Evolutionary conservation across 805 yeast species (phyloP), one percentile per base, ranked within the genome.

Genomic region (Schwanniomyces occidentalis): DNA sequence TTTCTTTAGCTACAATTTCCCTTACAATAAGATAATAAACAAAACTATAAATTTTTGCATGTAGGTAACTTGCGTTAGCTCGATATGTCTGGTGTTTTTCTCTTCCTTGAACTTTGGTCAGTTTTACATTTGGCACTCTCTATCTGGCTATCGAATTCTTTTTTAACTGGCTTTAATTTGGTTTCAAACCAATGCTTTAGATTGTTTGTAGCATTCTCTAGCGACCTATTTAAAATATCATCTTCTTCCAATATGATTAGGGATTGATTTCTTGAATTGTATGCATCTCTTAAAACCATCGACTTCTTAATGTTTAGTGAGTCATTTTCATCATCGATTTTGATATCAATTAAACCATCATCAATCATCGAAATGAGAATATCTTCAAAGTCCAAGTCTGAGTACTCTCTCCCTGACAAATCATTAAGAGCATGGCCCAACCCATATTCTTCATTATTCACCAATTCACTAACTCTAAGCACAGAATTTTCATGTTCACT

Each of bases 241-340:
- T 42, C 43, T 26, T 51, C 51, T n/a, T 32, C 29, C 24, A 66
- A 40, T 4, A 58, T 58, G 21, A 45, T 30, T 23, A 65, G 39
- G n/a, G 29, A 16, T 25, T 52, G 49, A 9, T 39, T 33, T 4
- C 30, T 37, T 4, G 48, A 37, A 37, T 60, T 58, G 47, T 48
- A 66, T 8, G 63, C 56, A 42, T 68, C 73, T 23, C 70, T 45
- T 9, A 55, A 34, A 5, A 44, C 46, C 2, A 26, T 16, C 9
- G 58, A 42, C 13, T 42, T 51, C 6, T 30, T 28, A 2, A 63
- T 48, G 4, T 32, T 34, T 30, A 61, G 37, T 5, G 30, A 15
- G 0, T 44, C 37, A 6, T 30, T 30, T 19, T 42, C 47, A 26
- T 61, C 60, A 41, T 66, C 63, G 8, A 68, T 56, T 38, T 45